Base-by-base conservation (phyloP, 225 moss, liverwort and hornwort genomes). In the Pseudoscleropodium purum region DNA sequence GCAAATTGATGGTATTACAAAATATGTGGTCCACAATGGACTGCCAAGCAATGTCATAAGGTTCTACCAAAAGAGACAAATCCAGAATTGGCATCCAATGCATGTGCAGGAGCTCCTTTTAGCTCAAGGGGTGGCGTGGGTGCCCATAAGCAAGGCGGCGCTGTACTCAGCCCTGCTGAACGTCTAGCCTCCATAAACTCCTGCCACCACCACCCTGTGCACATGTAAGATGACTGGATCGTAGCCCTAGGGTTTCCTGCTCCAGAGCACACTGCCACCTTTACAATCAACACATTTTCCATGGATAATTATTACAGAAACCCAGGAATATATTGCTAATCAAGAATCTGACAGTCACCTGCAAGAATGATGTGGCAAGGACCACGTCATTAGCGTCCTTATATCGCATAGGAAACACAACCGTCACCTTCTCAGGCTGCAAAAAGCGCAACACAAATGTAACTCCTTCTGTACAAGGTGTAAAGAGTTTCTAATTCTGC, bases 161-260 rank as follows among this genome's bases (percentile, higher is more conserved):
- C 96, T 83, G 95, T 97, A 88, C 95, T 93, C 88, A 97, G 68
- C 69, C 97, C 97, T 83, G 95, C 94, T 87, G 97, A 94, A 51
- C 99, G 95, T 92, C 97, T 94, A 60, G 99, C 99, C 93, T 99
- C 99, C 96, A 99, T 95, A 85, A 99, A 99, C 88, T 99, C 99
- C 97, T 97, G 94, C 89, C 82, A 90, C 90, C 89, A 90, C 90
- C 89, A 92, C 90, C 88, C 92, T 91, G 90, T 92, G 92, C 91
- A 92, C 90, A 92, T 92, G 90, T 93, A 88, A 93, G 90, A 77
- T 81, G 43, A 85, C 52, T 81, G 68, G 27, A 89, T 75, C 30
- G 74, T 73, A 91, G 75, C 69, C 79, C 62, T 80, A 79, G 43
- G 65, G 63, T 70, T 90, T 49, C 57, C 69, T 89, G 84, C 84